These are phyloP conservation scores for Mortierella sp. DNA, from an alignment of 371 early-diverging fungal genomes.

Conservation along the genomic window DNA sequence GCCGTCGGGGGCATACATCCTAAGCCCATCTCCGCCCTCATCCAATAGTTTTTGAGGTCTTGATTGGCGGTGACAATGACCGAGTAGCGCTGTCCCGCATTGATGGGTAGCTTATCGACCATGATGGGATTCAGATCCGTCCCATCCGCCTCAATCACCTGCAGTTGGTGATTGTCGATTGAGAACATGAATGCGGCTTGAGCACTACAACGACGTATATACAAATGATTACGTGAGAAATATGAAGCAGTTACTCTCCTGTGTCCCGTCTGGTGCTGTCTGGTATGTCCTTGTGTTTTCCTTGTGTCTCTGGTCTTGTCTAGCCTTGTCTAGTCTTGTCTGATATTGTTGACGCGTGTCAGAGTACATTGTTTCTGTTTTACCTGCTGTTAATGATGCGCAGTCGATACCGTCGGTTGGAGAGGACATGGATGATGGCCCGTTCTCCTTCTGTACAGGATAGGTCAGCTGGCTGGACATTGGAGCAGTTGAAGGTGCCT, in stretches of 20 bases:
- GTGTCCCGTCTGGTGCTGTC: too few species aligned
- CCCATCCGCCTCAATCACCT: slow-evolving; percentile 55
- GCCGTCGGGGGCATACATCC: slow-evolving; percentile 29
- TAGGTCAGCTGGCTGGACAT: slow-evolving; percentile 36
- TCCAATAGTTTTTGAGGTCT: slow-evolving; percentile 50
- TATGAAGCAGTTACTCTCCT: background rate
- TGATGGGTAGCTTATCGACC: slow-evolving; percentile 53
- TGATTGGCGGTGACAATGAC: slow-evolving; percentile 54
- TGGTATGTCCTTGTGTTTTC: too few species aligned
- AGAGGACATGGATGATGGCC: slow-evolving; percentile 32
- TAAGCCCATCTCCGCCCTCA: slow-evolving; percentile 50
- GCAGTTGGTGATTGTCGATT: slow-evolving; percentile 49
- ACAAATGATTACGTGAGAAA: background rate
- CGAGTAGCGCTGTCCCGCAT: slow-evolving; percentile 56
- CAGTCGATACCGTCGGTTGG: slow-evolving; percentile 48
- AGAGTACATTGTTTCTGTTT: background rate
- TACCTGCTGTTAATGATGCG: slow-evolving; percentile 53
- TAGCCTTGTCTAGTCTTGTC: too few species aligned
- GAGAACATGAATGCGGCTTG: slow-evolving; percentile 51
- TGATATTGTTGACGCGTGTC: too few species aligned
- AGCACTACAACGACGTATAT: background rate
- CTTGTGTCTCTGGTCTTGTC: too few species aligned
- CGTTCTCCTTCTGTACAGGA: slow-evolving; percentile 29
- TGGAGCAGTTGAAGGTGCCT: slow-evolving; percentile 41
- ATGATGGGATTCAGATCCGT: slow-evolving; percentile 45